Percentiles rank a stretch among this genome's conserved stretches.
These are phyloP conservation scores for Pulicaria dysenterica DNA, from an alignment of 129 eudicot genomes.

Conservation along the genomic window DNA sequence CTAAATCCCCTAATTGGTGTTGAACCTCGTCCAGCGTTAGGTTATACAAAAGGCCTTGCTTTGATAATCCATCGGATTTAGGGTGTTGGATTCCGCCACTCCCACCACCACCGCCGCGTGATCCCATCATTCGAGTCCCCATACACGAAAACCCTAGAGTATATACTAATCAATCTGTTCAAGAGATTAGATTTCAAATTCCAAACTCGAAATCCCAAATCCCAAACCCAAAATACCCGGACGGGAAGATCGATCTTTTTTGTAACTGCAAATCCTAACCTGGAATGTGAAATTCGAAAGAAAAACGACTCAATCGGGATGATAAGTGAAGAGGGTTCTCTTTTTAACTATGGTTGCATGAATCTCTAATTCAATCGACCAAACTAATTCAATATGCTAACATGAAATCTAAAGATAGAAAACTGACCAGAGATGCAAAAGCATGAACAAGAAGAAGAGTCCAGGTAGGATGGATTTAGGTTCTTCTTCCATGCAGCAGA, in stretches of 20 bases:
- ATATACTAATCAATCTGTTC: constrained; percentile 10
- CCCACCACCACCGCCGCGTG: constrained; percentile 31
- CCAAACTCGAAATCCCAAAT: not conserved
- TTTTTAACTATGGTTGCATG: constrained; percentile 1
- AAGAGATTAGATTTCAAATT: constrained; percentile 17
- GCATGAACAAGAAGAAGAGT: not conserved
- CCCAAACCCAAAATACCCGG: not conserved
- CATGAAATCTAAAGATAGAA: constrained; percentile 11
- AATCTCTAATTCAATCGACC: not conserved
- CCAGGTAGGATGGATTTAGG: constrained; percentile 15
- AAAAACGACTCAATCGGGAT: constrained; percentile 5
- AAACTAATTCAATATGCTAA: constrained; percentile 7
- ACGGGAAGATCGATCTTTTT: not conserved
- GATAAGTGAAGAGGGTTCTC: not conserved
- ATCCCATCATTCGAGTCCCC: constrained; percentile 79
- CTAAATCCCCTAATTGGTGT: constrained; percentile 56
- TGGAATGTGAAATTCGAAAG: constrained; percentile 13
- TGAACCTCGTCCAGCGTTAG: constrained; percentile 61
- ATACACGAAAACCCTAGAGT: constrained; percentile 38
- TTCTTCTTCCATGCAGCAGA: constrained; percentile 27
- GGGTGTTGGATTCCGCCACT: too few relatives aligned
- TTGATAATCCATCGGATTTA: constrained; percentile 38
- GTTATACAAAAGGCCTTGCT: constrained; percentile 55
- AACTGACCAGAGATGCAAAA: constrained; percentile 30
- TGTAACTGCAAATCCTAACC: constrained; percentile 17